Evolutionary conservation across 495 filamentous ascomycete genomes (phyloP).

Genomic region (Gamarada debralockiae): DNA sequence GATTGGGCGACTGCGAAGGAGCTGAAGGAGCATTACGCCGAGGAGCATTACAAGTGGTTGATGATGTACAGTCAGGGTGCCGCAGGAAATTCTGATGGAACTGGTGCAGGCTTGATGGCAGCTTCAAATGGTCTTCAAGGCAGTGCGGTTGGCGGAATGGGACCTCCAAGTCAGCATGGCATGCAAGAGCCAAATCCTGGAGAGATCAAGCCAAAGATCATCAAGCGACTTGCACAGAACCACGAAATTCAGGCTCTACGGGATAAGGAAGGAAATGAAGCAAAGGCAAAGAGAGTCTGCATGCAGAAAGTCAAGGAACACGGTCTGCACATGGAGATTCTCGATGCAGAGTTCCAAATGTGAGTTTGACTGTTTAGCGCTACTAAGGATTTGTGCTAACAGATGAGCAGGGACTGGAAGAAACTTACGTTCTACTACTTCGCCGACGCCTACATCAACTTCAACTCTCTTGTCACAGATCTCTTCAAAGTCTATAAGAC

Average conservation of each 20-base stretch:
- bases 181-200: constrained; percentile 68
- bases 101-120: constrained; percentile 50
- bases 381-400: neutral
- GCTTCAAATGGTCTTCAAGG: constrained; percentile 56
- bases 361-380: constrained; percentile 43
- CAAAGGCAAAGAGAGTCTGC: constrained; percentile 93
- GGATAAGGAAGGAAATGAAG: constrained; percentile 96
- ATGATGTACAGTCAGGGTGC: constrained; percentile 93
- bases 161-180: constrained; percentile 63
- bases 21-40: constrained; percentile 79
- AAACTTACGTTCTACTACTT: constrained; percentile 99
- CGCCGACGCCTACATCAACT: constrained; percentile 96
- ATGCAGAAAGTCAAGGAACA: constrained; percentile 95
- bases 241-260: constrained; percentile 84
- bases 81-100: constrained; percentile 52
- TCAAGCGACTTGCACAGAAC: constrained; percentile 85
- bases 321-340: constrained; percentile 93
- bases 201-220: constrained; percentile 91
- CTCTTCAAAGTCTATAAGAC: constrained; percentile 99
- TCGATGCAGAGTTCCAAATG: constrained; percentile 99
- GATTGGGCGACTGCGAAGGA: constrained; percentile 81
- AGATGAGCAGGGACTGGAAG: constrained; percentile 83
- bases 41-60: constrained; percentile 93
- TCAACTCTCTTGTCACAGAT: constrained; percentile 94
- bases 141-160: constrained; percentile 72